phyloP scores from a whole-genome alignment of 75 land plant genomes.

The Azolla pinnata region DNA sequence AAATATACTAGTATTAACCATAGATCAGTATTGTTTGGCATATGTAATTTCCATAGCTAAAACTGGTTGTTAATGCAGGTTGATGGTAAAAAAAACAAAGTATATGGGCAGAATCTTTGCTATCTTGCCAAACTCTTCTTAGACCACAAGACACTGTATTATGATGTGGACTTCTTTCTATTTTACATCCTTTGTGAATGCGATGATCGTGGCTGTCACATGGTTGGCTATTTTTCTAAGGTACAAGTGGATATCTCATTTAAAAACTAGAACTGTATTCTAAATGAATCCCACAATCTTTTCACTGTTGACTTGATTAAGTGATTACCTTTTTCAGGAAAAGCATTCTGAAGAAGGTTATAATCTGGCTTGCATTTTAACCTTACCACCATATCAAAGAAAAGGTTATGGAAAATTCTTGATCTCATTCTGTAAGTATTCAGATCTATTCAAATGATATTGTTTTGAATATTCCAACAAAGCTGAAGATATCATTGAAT shows the following conservation, averaged over 20 bases:
- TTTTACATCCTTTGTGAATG: conserved; percentile 94
- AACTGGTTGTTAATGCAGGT: conserved; percentile 35
- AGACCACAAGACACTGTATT: conserved; percentile 93
- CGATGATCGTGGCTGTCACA: conserved; percentile 97
- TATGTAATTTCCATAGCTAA: background rate
- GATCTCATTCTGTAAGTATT: conserved; percentile 85
- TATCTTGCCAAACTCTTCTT: conserved; percentile 86
- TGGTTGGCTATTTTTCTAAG: conserved; percentile 98
- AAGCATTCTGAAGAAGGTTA: conserved; percentile 94
- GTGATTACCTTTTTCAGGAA: conserved; percentile 17
- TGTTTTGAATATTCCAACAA: too few relatives aligned
- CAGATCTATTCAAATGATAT: too few relatives aligned
- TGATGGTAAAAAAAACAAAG: conserved; percentile 95
- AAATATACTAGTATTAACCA: background rate
- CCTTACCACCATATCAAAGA: conserved; percentile 93
- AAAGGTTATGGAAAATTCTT: conserved; percentile 97
- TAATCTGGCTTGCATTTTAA: conserved; percentile 89
- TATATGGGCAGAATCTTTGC: conserved; percentile 88
- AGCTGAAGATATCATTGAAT: too few relatives aligned
- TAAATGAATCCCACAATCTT: too few relatives aligned
- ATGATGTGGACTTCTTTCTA: conserved; percentile 89
- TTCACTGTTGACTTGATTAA: too few relatives aligned
- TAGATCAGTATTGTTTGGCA: background rate
- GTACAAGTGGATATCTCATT: too few relatives aligned
- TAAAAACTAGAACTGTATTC: too few relatives aligned